Evolutionary conservation across 2,329 filamentous ascomycete species (phyloP).

Genomic region (Zymoseptoria tritici): DNA sequence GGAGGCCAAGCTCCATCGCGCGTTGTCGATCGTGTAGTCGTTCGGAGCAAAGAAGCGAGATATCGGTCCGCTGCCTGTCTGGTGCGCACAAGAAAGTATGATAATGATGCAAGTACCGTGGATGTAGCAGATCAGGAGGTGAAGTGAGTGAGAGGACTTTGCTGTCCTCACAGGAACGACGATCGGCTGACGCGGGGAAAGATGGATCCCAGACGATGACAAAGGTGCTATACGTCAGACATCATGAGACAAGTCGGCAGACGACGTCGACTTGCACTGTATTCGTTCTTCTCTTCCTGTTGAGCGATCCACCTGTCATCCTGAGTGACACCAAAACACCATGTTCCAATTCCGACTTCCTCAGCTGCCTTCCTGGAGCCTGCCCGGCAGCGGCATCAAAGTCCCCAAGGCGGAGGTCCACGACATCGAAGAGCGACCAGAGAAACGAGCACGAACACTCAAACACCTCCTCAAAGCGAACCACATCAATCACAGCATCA

Average conservation of each 20-base stretch:
- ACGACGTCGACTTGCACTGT: neutral
- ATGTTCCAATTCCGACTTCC: conserved; percentile 28
- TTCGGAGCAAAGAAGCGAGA: neutral
- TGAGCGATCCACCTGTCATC: neutral
- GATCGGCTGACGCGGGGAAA: neutral
- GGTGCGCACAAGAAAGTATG: neutral
- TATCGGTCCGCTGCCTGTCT: neutral
- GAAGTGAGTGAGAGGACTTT: neutral
- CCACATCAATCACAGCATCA: conserved; percentile 78
- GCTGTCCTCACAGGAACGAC: too few species aligned
- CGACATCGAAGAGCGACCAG: conserved; percentile 69
- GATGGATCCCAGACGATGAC: neutral
- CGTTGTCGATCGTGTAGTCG: neutral
- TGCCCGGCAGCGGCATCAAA: conserved; percentile 30
- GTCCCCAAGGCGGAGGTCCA: conserved; percentile 66
- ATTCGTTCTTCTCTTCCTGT: neutral
- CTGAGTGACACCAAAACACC: neutral
- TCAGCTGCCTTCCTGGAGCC: conserved; percentile 18
- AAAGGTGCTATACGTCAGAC: neutral
- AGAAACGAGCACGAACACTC: conserved; percentile 72
- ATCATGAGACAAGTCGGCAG: neutral
- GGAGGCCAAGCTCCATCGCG: neutral
- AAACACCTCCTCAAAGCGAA: conserved; percentile 90
- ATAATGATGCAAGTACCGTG: neutral
- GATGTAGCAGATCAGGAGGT: neutral